Evolutionary conservation across 345 rosid genomes (phyloP).

Genomic region (Brassica napus): DNA sequence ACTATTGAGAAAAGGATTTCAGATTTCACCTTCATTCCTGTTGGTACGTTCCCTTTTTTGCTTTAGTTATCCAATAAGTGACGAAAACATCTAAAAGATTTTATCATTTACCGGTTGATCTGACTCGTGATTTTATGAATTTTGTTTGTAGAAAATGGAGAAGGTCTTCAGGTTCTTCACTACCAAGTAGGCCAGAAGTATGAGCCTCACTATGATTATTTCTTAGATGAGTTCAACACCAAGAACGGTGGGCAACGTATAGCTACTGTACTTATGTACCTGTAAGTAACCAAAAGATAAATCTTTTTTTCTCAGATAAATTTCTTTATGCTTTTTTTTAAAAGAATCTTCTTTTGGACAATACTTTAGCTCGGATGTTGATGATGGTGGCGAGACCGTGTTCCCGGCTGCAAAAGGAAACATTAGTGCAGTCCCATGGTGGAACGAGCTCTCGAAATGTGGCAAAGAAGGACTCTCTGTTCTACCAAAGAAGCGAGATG

Average conservation of each 20-base stretch:
- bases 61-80: neutral
- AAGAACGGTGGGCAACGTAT: conserved; percentile 94
- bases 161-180: conserved; percentile 96
- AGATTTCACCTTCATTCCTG: conserved; percentile 89
- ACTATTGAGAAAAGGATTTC: conserved; percentile 83
- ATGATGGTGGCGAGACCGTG: conserved; percentile 98
- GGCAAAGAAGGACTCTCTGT: conserved; percentile 86
- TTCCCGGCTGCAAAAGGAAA: conserved; percentile 94
- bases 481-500: conserved; percentile 93
- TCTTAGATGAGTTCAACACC: conserved; percentile 81
- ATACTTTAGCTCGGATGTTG: conserved; percentile 79
- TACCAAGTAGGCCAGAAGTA: conserved; percentile 97
- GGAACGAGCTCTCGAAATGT: conserved; percentile 84
- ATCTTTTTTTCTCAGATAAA: neutral
- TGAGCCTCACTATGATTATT: conserved; percentile 95
- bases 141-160: conserved; percentile 72
- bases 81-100: neutral
- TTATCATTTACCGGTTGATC: neutral
- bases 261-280: conserved; percentile 97
- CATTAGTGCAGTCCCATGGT: conserved; percentile 84
- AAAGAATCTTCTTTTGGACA: neutral
- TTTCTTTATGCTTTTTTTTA: conserved; percentile 7
- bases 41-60: conserved; percentile 50
- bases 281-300: conserved; percentile 51
- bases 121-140: neutral